Percentiles rank a stretch among this genome's conserved stretches.
phyloP scores from a whole-genome alignment of 1,139 yeast genomes.

The Suhomyces wounanorum region DNA sequence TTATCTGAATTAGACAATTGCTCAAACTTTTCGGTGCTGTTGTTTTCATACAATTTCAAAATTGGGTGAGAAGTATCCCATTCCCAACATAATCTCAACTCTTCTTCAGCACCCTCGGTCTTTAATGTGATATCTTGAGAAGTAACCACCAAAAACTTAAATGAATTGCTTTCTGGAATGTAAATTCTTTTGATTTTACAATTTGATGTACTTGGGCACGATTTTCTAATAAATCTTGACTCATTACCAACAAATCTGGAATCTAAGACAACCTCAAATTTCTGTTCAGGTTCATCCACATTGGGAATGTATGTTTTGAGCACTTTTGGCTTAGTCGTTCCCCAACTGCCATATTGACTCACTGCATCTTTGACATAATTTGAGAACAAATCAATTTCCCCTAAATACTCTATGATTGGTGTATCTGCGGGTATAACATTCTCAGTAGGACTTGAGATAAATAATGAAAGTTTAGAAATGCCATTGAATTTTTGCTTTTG shows the following conservation, averaged over 20 bases:
- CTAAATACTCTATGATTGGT: slow-evolving; percentile 64
- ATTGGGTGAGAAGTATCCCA: slow-evolving; percentile 87
- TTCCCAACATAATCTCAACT: slow-evolving; percentile 80
- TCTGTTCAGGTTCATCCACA: background rate
- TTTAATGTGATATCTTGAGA: slow-evolving; percentile 48
- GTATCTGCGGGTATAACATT: slow-evolving; percentile 48
- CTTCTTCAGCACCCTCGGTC: slow-evolving; percentile 42
- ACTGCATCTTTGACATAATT: slow-evolving; percentile 63
- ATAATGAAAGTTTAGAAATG: slow-evolving; percentile 67
- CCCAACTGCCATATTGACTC: slow-evolving; percentile 81
- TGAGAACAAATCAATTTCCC: slow-evolving; percentile 67
- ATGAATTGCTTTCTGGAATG: slow-evolving; percentile 43
- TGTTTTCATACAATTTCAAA: slow-evolving; percentile 44
- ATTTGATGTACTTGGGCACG: slow-evolving; percentile 68
- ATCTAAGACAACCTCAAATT: slow-evolving; percentile 65
- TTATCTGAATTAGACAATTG: slow-evolving; percentile 52
- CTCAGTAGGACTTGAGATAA: slow-evolving; percentile 30
- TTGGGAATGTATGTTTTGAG: slow-evolving; percentile 46
- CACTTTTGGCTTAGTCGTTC: slow-evolving; percentile 82
- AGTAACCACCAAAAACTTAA: slow-evolving; percentile 63
- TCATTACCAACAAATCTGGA: slow-evolving; percentile 79
- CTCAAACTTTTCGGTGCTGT: slow-evolving; percentile 44
- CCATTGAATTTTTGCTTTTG: slow-evolving; percentile 71
- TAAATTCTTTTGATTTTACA: slow-evolving; percentile 61
- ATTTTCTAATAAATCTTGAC: slow-evolving; percentile 71